Percentiles rank a stretch among this genome's conserved stretches.
Evolutionary conservation across 805 yeast species (phyloP).

Genomic region (Hanseniaspora guilliermondii): DNA sequence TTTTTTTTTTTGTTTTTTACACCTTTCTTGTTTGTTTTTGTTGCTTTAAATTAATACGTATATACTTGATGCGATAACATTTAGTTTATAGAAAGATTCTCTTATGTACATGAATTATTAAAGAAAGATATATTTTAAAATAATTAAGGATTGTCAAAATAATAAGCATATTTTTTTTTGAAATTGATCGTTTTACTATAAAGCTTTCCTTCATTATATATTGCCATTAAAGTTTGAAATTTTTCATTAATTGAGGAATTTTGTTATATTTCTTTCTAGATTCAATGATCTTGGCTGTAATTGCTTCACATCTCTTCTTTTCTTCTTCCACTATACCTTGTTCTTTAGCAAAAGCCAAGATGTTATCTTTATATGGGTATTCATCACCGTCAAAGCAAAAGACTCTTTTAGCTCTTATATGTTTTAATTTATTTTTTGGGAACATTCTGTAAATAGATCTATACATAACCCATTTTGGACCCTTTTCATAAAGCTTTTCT

Average conservation of each 20-base stretch:
- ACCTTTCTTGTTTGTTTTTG: too few relatives aligned
- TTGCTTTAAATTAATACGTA: too few relatives aligned
- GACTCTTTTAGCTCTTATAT: slow-evolving; percentile 66
- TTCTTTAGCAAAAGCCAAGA: slow-evolving; percentile 77
- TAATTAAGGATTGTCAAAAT: too few relatives aligned
- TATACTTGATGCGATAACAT: too few relatives aligned
- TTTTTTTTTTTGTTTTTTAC: too few relatives aligned
- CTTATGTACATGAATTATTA: not conserved
- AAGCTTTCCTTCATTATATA: not conserved
- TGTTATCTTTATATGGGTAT: slow-evolving; percentile 73
- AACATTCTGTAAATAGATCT: slow-evolving; percentile 94
- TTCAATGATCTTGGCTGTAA: slow-evolving; percentile 16
- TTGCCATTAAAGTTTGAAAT: not conserved
- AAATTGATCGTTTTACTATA: slow-evolving; percentile 1
- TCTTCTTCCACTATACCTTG: slow-evolving; percentile 39
- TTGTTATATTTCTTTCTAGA: slow-evolving; percentile 7
- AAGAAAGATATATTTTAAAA: too few relatives aligned
- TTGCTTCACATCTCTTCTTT: slow-evolving; percentile 19
- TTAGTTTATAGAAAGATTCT: not conserved
- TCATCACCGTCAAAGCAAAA: slow-evolving; percentile 80
- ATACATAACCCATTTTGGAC: slow-evolving; percentile 72
- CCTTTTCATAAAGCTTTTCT: slow-evolving; percentile 59
- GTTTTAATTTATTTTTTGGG: slow-evolving; percentile 79
- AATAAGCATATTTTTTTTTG: too few relatives aligned
- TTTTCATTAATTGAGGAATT: slow-evolving; percentile 7